Evolutionary conservation across 257 asterid species (phyloP), one percentile per base, ranked within the genome.

Genomic region (Nicotiana tabacum): DNA sequence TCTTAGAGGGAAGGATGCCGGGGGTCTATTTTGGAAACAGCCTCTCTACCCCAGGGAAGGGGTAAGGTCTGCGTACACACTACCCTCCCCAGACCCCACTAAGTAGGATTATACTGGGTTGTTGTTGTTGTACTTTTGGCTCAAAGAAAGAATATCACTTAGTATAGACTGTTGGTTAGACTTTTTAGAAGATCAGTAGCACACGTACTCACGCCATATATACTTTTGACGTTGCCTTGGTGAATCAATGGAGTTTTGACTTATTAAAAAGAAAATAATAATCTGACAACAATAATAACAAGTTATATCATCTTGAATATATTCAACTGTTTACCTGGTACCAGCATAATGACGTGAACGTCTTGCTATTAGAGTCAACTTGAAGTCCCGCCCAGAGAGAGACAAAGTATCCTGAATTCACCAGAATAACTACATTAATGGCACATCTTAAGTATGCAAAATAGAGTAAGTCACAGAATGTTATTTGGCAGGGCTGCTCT

Each of bases 301-400:
- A 29, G 21, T 9, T 48, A 18, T 46, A 48, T 33, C 66, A 51
- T 30, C 33, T 18, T 81, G 21, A 70, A 53, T 57, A 58, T 21
- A 39, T 39, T 78, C 29, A 30, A 37, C 57, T 66, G 64, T 89
- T 83, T 76, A 95, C 98, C 99, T 92, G 86, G 98, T 95, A 66
- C 99, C 99, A 88, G 99, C 99, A 91, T 90, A 92, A 89, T 93
- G 97, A 62, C 99, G 92, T 33, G 99, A 95, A 83, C 99, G 99
- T 81, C 99, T 91, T 67, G 95, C 97, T 81, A 95, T 89, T 12
- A 95, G 90, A 57, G 97, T 87, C 87, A 93, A 85, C 89, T 89
- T 90, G 89, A 95, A 89, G 86, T 90, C 89, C 81, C 93, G 93
- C 84, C 97, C 97, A 77, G 97, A 90, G 83, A 95, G 88, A 18